Conservation (phyloP, 345 rosid genomes). For the Isatis tinctoria region DNA sequence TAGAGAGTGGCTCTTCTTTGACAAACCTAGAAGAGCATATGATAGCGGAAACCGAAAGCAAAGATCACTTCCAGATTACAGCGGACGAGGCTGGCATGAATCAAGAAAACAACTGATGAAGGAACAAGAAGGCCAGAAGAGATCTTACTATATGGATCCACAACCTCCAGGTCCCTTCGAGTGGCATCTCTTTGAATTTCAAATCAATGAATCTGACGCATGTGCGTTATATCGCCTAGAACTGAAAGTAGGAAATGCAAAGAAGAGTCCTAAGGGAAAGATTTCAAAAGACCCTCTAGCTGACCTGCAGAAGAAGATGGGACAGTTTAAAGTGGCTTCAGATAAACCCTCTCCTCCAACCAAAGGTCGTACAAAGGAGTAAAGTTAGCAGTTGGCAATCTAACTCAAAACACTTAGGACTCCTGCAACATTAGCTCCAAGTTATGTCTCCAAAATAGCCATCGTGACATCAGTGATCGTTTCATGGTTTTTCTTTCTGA, state of each 20-base stretch:
- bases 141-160: constrained; percentile 96
- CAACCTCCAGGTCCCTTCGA: constrained; percentile 64
- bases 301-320: constrained; percentile 81
- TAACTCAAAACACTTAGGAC: neutral
- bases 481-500: too few species aligned
- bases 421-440: too few species aligned
- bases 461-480: neutral
- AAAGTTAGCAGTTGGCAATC: neutral
- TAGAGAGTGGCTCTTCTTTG: constrained; percentile 90
- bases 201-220: constrained; percentile 43
- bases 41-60: constrained; percentile 91
- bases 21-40: constrained; percentile 84
- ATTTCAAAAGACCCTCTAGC: constrained; percentile 57
- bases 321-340: constrained; percentile 52
- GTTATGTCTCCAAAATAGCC: too few species aligned
- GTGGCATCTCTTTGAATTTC: constrained; percentile 88
- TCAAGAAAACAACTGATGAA: constrained; percentile 81
- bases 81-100: constrained; percentile 93
- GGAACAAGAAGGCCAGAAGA: constrained; percentile 71
- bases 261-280: constrained; percentile 68
- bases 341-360: constrained; percentile 38
- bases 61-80: constrained; percentile 84
- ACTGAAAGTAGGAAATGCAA: constrained; percentile 48
- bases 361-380: constrained; percentile 33
- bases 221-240: constrained; percentile 71